Percentiles rank a stretch among this genome's conserved stretches.
Conservation (phyloP, 768 basidiomycete species). For the Kwoniella sp. region DNA sequence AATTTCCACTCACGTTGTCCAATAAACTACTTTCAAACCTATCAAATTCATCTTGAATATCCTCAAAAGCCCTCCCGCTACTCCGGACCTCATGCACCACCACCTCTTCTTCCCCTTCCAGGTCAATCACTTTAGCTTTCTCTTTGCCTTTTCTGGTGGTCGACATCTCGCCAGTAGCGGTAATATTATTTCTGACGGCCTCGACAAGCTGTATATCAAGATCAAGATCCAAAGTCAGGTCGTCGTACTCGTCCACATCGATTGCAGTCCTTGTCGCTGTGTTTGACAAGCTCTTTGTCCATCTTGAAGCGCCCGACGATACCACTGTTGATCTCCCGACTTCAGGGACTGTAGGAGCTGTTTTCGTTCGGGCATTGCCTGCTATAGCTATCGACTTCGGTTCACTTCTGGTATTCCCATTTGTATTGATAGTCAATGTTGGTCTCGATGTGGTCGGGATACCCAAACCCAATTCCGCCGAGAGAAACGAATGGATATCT, state of each 20-base stretch:
- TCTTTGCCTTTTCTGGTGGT: background rate
- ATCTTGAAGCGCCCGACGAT: background rate
- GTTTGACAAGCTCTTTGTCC: background rate
- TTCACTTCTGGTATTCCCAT: no score
- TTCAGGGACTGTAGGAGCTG: no score
- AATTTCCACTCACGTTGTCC: conserved; percentile 1
- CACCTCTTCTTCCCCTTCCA: conserved; percentile 1
- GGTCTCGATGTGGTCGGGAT: background rate
- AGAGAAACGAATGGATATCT: conserved; percentile 9
- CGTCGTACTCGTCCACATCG: background rate
- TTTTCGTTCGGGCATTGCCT: no score
- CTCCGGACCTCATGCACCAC: conserved; percentile 55
- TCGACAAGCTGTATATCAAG: conserved; percentile 1
- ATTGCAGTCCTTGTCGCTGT: background rate
- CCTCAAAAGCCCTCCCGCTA: background rate
- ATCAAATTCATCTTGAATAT: conserved; percentile 48
- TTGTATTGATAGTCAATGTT: conserved; percentile 4
- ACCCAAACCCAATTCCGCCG: background rate
- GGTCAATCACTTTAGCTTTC: background rate
- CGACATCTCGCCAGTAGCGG: background rate
- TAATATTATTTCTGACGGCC: background rate
- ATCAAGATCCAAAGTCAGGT: background rate
- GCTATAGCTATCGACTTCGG: no score
- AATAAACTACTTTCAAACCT: conserved; percentile 13
- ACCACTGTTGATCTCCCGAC: no score